These are phyloP conservation scores for Lichtheimia ramosa DNA, from an alignment of 371 early-diverging fungal genomes.

Conservation along the genomic window DNA sequence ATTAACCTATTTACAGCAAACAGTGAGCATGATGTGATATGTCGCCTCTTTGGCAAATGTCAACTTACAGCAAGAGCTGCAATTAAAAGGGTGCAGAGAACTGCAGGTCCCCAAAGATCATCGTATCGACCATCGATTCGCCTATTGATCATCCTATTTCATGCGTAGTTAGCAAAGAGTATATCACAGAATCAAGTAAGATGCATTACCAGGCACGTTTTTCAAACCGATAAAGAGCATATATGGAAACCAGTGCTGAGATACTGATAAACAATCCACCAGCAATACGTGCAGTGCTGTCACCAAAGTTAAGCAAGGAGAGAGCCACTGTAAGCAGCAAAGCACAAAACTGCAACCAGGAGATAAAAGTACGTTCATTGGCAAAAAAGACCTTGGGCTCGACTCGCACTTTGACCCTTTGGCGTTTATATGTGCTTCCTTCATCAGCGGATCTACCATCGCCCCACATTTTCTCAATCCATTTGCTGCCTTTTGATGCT, in stretches of 20 bases:
- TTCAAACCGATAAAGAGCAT: slow-evolving; percentile 84
- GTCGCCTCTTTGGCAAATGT: background rate
- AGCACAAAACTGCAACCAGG: slow-evolving; percentile 79
- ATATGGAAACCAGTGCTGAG: slow-evolving; percentile 56
- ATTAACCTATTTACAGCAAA: no score
- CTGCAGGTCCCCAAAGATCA: slow-evolving; percentile 76
- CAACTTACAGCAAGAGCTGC: slow-evolving; percentile 50
- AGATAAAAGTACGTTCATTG: slow-evolving; percentile 97
- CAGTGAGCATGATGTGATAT: no score
- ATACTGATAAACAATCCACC: slow-evolving; percentile 79
- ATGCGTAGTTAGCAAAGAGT: slow-evolving; percentile 17
- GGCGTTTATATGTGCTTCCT: slow-evolving; percentile 21
- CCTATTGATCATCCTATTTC: slow-evolving; percentile 58
- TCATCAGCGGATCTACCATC: slow-evolving; percentile 4
- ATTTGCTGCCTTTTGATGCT: background rate
- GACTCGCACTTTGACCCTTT: slow-evolving; percentile 64
- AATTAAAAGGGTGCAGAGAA: slow-evolving; percentile 85
- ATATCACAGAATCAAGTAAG: no score
- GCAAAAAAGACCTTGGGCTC: slow-evolving; percentile 99
- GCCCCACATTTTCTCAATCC: slow-evolving; percentile 7
- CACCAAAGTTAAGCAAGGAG: slow-evolving; percentile 82
- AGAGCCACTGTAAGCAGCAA: slow-evolving; percentile 71
- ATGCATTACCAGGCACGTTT: slow-evolving; percentile 72
- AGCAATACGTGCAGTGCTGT: slow-evolving; percentile 59
- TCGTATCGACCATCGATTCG: slow-evolving; percentile 67